These are phyloP conservation scores for Forsythia viridissima DNA, from an alignment of 257 asterid species.

Conservation along the genomic window DNA sequence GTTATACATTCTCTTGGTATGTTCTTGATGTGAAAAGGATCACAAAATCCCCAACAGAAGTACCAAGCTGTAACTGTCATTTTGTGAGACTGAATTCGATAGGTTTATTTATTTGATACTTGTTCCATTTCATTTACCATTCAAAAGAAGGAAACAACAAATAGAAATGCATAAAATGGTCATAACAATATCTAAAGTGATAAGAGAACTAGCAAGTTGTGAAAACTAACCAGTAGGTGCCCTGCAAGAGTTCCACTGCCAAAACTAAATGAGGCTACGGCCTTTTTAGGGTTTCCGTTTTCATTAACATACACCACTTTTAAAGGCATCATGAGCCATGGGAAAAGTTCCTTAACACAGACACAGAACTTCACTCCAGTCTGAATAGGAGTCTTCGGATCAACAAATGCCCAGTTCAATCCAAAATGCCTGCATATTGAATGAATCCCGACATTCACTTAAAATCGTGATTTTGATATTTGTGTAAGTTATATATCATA, in stretches of 20 bases:
- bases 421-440: constrained; percentile 71
- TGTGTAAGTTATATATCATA: background rate
- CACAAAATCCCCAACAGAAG: background rate
- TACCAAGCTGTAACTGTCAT: too few species aligned
- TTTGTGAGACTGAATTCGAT: background rate
- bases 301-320: constrained; percentile 71
- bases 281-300: constrained; percentile 33
- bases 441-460: background rate
- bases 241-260: constrained; percentile 97
- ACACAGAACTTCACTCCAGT: constrained; percentile 80
- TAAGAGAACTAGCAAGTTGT: background rate
- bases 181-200: background rate
- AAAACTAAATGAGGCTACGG: constrained; percentile 63
- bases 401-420: constrained; percentile 92
- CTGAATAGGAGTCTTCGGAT: constrained; percentile 62
- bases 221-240: constrained; percentile 68
- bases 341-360: constrained; percentile 69
- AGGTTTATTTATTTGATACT: background rate
- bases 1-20: background rate
- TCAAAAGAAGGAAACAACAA: background rate
- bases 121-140: constrained; percentile 6
- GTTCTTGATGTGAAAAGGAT: background rate
- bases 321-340: constrained; percentile 95
- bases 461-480: background rate
- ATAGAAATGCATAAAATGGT: background rate